phyloP scores from a whole-genome alignment of 257 asterid species.

The Scutellaria minor region DNA sequence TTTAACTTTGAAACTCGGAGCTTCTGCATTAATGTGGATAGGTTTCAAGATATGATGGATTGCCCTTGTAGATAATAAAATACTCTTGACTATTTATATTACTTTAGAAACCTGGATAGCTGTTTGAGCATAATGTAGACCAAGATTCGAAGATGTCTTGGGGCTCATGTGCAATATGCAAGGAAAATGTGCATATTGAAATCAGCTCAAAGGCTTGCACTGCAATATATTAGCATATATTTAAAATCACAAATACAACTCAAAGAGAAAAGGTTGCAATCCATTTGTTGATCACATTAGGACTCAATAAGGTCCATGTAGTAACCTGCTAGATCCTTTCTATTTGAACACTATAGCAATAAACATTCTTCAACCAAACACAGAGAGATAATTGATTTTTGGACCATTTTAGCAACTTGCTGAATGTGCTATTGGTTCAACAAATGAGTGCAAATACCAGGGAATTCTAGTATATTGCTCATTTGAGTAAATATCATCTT shows the following conservation, averaged over 20 bases:
- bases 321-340: not conserved
- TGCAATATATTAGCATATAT: not conserved
- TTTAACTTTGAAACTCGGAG: slow-evolving; percentile 15
- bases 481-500: not conserved
- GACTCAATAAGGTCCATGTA: slow-evolving; percentile 1
- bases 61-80: too few relatives aligned
- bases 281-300: slow-evolving; percentile 6
- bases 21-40: slow-evolving; percentile 3
- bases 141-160: not conserved
- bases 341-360: not conserved
- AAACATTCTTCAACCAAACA: not conserved
- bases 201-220: slow-evolving; percentile 13
- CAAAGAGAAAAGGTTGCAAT: not conserved
- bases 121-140: slow-evolving; percentile 5
- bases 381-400: not conserved
- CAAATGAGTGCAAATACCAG: not conserved
- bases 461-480: slow-evolving; percentile 6
- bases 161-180: not conserved
- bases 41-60: not conserved
- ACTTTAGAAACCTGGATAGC: not conserved
- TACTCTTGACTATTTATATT: not conserved
- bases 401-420: not conserved
- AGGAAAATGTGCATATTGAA: slow-evolving; percentile 4
- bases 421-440: not conserved
- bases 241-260: slow-evolving; percentile 4